A percentile compares a stretch with the other conserved stretches of the same genome.
phyloP scores from a whole-genome alignment of 1,284 basidiomycete species.

The Meira nashicola region DNA sequence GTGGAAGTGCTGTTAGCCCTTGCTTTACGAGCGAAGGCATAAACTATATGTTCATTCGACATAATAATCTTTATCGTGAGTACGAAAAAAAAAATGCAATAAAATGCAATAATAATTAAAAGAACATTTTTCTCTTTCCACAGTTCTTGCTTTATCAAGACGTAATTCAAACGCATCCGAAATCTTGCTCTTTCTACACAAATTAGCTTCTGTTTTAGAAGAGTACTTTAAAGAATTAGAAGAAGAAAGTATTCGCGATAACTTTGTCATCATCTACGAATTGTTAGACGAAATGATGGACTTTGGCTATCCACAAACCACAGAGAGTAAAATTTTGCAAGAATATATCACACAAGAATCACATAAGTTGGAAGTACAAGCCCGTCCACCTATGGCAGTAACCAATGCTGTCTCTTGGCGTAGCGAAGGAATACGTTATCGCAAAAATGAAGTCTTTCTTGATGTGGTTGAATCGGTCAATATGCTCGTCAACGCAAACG shows the following conservation, averaged over 20 bases:
- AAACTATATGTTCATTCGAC: constrained; percentile 97
- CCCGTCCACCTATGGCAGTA: constrained; percentile 89
- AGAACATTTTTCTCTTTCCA: not conserved
- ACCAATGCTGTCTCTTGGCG: constrained; percentile 99
- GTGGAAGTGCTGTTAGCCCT: constrained; percentile 69
- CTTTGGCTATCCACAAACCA: constrained; percentile 98
- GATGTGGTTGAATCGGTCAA: constrained; percentile 98
- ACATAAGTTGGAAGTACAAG: constrained; percentile 96
- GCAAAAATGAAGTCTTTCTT: constrained; percentile 99
- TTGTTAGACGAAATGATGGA: constrained; percentile 99
- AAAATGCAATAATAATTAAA: not conserved
- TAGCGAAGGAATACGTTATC: constrained; percentile 92
- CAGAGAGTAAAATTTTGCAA: constrained; percentile 89
- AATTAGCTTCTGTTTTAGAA: constrained; percentile 70
- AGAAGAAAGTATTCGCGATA: constrained; percentile 97
- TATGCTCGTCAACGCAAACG: constrained; percentile 89
- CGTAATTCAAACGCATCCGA: constrained; percentile 94
- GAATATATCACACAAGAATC: constrained; percentile 96
- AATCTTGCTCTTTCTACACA: constrained; percentile 92
- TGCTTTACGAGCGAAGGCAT: constrained; percentile 72
- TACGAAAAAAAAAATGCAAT: not conserved
- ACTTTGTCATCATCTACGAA: constrained; percentile 91
- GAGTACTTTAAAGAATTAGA: constrained; percentile 99
- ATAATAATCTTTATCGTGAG: constrained; percentile 93
- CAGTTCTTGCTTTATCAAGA: constrained; percentile 91